Base-by-base conservation (phyloP, 306 rosid genomes). In the Alnus rubra region DNA sequence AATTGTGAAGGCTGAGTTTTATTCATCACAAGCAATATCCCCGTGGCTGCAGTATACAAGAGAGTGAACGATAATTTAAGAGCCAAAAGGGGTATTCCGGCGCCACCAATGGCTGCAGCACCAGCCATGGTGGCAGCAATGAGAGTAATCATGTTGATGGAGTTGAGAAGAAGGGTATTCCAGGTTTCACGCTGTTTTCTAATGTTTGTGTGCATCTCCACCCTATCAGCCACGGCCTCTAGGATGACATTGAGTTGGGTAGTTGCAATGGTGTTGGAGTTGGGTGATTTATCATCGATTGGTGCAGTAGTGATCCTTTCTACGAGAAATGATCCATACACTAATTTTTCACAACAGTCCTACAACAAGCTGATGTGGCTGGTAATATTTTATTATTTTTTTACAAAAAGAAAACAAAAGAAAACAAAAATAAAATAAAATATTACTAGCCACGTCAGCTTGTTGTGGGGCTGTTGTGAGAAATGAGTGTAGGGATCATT, bases 1-100 rank as follows among this genome's bases (percentile, higher is more conserved):
- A n/a, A n/a, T 64, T 94, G 98, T 1, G 97, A 94, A 0, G 98
- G 97, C 37, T 94, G 98, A 71, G 89, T 80, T 82, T 92, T 92
- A 87, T 88, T 92, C 86, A 89, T 90, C 50, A 84, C 18, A 19
- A 89, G 79, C 37, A 76, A 33, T 86, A 92, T 35, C 30, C 98
- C 97, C 0, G 93, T 87, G 51, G 96, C 93, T 0, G 96, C 94
- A 2, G 89, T 75, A 52, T 89, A 94, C 30, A 92, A 75, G 0
- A 90, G 75, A 33, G 90, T 81, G 0, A 96, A 89, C 0, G 93
- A 90, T 6, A 94, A 45, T 14, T 88, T 92, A 67, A 92, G 6
- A 45, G 86, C 88, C 78, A 88, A 51, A 58, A 84, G 84, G 0
- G 93, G 73, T 0, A 76, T 86, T 53, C 73, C 82, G 0, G 30